Evolutionary conservation across 2,329 filamentous ascomycete genomes (phyloP), one percentile per base, ranked within the genome.

Genomic region (Myriosclerotinia duriaeana): DNA sequence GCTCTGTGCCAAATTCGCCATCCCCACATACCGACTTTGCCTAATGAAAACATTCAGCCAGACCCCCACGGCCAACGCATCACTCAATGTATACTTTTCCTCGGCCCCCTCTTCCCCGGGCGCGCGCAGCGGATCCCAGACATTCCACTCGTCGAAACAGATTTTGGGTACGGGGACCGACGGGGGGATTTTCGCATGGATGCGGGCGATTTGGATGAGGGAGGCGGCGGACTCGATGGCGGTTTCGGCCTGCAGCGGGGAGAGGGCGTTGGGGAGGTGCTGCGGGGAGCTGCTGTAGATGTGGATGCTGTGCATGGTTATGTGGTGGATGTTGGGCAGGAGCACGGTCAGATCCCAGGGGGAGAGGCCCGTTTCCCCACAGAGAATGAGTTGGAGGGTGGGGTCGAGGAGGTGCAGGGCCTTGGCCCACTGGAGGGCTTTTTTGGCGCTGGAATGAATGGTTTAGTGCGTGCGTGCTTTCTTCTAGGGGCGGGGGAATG

Each of bases 101-200:
- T 89, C 87, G 0, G 85, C 87, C 2, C 87, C 87, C 46, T 82
- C 76, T 68, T 87, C 85, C 1, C 87, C 87, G 0, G 85, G 85
- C 1, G 87, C 86, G 5, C 87, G 82, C 26, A 81, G 76, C 0
- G 86, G 86, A 71, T 88, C 85, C 87, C 87, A 89, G 7, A 89
- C 86, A 72, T 89, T 89, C 87, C 87, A 89, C 71, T 89, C 87
- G 71, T 89, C 87, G 73, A 89, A 89, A 77, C 87, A 89, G 71
- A 89, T 88, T 3, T 81, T 87, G 22, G 84, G 86, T 7, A 80
- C 77, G 0, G 76, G 66, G 20, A 74, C 71, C 6, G 63, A 69
- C 3, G 72, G 56, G 1, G 73, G 71, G 36, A 77, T 73, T 7
- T 73, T 73, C 73, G 87, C 87, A 72, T 88, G 84, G 68, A 88